Base-by-base conservation (phyloP, 1,284 basidiomycete genomes). In the Crepidotus sp. region DNA sequence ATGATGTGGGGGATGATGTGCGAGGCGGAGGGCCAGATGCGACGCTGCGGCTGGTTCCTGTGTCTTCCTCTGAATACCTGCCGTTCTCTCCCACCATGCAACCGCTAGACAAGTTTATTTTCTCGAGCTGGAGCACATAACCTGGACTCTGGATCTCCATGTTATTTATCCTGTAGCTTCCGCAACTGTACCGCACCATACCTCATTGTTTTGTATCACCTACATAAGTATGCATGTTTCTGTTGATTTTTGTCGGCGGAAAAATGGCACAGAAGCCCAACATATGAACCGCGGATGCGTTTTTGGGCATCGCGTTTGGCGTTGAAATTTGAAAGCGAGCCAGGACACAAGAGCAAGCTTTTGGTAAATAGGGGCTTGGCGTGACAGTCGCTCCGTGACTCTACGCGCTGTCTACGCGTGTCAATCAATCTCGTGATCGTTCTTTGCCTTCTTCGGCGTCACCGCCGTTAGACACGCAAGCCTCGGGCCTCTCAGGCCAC, bases 21-120 rank as follows among this genome's bases (percentile, higher is more conserved):
- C 34, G 32, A 2, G 27, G 17, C 11, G 42, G 40, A 6, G 25
- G n/a, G 9, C 18, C 42, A 2, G 34, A 37, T 22, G 17, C 32
- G 37, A 49, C 47, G 24, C 14, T 51, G 26, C 46, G 50, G 34
- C 46, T 51, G 27, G 50, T 51, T 18, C 32, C 26, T 13, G 43
- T 42, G 11, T 30, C 47, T 9, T n/a, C 42, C 14, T 25, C 38
- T 1, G 42, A 48, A 18, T 39, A 41, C 22, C 14, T 45, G 10
- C 29, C 42, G 31, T 46, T 34, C 32, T 39, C 40, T 17, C 36
- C 45, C 25, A 43, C 26, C 11, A 42, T 40, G 19, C 37, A 42
- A 14, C 35, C 45, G 19, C 29, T 49, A 35, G 49, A 51, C 25
- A 50, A 39, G 13, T 38, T 47, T 15, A 29, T 39, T 21, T 36